Base-by-base conservation (phyloP, 2,329 filamentous ascomycete species). In the Catunica adiposa region DNA sequence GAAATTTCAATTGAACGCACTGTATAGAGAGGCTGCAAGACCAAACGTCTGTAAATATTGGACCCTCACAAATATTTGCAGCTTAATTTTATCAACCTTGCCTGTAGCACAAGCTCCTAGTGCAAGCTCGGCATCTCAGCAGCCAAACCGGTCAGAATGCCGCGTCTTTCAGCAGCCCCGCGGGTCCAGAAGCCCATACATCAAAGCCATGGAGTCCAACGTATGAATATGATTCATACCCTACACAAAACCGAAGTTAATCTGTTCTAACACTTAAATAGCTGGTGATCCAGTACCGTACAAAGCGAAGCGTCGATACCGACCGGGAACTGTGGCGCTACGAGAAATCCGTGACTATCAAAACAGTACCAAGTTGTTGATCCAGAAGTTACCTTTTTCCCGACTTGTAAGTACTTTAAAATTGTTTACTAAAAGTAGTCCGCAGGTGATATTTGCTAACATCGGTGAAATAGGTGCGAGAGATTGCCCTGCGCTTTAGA, bases 271-370 rank as follows among this genome's bases (percentile, higher is more conserved):
- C 23, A 23, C 2, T 14, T 9, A n/a, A n/a, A 56, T 59, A 88
- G 84, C 84, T 62, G 85, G 85, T 58, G 84, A 89, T 63, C 84
- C 85, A 29, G 70, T 86, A 48, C 84, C 84, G 1, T 72, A 76
- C 58, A 71, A 69, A 58, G 75, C 75, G 61, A 79, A 75, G 61
- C 77, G 77, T 61, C 78, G 85, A 61, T 89, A 87, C 65, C 78
- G 73, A 56, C 85, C 85, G 1, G 89, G 89, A 65, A 96, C 89
- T 46, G 77, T 87, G 62, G 90, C 92, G 55, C 77, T 97, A 56
- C 84, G 85, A 69, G 90, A 97, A 72, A 97, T 97, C 68, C 78
- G 89, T 67, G 81, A 80, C 64, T 94, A 94, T 68, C 92, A 97
- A 71, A 85, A 83, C 69, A 86, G 81, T 60, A 94, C 88, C 59